Evolutionary conservation across 73 alveolate genomes (phyloP), one percentile per base, ranked within the genome.

Genomic region (Durusdinium trenchii): DNA sequence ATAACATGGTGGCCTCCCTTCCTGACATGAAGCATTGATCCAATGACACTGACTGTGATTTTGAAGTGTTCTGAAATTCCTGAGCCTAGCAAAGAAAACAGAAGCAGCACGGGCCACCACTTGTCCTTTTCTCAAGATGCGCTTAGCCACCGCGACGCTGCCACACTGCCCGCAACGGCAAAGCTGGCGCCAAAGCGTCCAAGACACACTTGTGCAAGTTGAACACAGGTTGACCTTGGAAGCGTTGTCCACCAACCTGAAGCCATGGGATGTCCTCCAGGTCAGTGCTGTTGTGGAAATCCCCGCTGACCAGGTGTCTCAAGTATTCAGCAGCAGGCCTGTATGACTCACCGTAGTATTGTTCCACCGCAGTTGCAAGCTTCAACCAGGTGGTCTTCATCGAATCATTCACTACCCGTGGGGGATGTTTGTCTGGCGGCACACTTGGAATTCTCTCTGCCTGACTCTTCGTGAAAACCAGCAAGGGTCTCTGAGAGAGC

Each of bases 101-200:
- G n/a, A n/a, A n/a, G n/a, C n/a, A n/a, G n/a, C n/a, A n/a, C n/a
- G n/a, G n/a, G n/a, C n/a, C n/a, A n/a, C n/a, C n/a, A n/a, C n/a
- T n/a, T n/a, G n/a, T n/a, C n/a, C n/a, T n/a, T n/a, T n/a, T n/a
- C n/a, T n/a, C n/a, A n/a, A n/a, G n/a, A n/a, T n/a, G n/a, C n/a
- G n/a, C n/a, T n/a, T n/a, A n/a, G n/a, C n/a, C n/a, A n/a, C n/a
- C n/a, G n/a, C n/a, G n/a, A n/a, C n/a, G n/a, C n/a, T n/a, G n/a
- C 93, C 93, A 86, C 2, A 86, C 47, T 2, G 95, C 95, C 84
- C 95, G 43, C 57, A 86, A 18, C 0, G 95, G 95, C 40, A 35
- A 6, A 5, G 95, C 7, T 20, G 95, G 95, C 42, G 95, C 95
- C 83, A 86, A 6, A 1, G 95, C 95, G 40, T 60, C 84, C 47